Evolutionary conservation across 148 eudicot genomes (phyloP).

Genomic region (Salicornia ramosissima): DNA sequence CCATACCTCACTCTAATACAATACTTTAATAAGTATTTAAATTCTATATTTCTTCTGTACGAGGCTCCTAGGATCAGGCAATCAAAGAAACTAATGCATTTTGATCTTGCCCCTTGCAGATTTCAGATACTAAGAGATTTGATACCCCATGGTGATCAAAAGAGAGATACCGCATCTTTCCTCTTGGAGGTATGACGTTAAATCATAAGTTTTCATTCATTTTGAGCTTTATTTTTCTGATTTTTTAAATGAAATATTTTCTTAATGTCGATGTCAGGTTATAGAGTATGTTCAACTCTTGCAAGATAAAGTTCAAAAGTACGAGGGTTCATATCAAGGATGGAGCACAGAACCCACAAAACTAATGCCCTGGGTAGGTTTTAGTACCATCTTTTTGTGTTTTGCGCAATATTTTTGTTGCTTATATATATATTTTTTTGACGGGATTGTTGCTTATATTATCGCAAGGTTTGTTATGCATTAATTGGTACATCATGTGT

Average conservation of each 20-base stretch:
- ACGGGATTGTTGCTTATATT: too few species aligned
- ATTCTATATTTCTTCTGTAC: not conserved
- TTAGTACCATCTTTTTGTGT: conserved; percentile 10
- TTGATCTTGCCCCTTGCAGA: conserved; percentile 34
- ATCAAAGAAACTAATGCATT: conserved; percentile 2
- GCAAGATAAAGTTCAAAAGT: conserved; percentile 81
- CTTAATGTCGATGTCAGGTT: conserved; percentile 48
- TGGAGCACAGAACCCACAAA: conserved; percentile 81
- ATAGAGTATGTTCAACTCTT: conserved; percentile 77
- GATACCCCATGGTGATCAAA: conserved; percentile 84
- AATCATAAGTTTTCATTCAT: not conserved
- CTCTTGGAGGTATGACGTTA: conserved; percentile 61
- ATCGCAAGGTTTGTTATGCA: not conserved
- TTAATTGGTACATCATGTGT: not conserved
- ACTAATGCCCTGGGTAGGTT: conserved; percentile 86
- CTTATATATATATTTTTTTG: too few species aligned
- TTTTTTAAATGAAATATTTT: not conserved
- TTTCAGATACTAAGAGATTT: conserved; percentile 78
- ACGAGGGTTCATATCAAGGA: conserved; percentile 76
- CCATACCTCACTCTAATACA: too few species aligned
- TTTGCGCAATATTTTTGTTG: not conserved
- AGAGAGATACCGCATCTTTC: conserved; percentile 92
- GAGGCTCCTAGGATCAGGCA: not conserved
- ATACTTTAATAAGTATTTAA: not conserved
- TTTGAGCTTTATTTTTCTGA: not conserved